Base-by-base conservation (phyloP, 192 early-diverging fungal species). In the Entophlyctis luteolus region DNA sequence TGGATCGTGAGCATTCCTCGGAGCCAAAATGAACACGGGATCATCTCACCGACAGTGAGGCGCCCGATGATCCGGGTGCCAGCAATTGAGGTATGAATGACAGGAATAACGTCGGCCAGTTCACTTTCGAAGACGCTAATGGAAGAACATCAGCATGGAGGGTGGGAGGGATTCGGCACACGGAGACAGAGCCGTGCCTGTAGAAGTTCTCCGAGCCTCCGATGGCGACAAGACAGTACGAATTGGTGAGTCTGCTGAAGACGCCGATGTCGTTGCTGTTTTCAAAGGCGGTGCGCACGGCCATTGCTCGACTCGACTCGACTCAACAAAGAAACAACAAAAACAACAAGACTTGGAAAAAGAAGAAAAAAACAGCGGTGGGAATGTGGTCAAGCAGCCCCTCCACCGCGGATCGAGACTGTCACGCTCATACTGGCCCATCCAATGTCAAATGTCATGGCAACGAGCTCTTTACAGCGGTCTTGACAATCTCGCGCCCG, bases 131-230 rank as follows among this genome's bases (percentile, higher is more conserved):
- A 98, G 47, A 93, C 90, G 79, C 91, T 93, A 31, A 6, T 32
- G 5, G n/a, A n/a, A n/a, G n/a, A n/a, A n/a, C n/a, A n/a, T n/a
- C 23, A 37, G 31, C 22, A 65, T 23, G 48, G 45, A 23, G 36
- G 16, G 62, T 74, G 22, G 56, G 57, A 20, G 38, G 3, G 42
- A 14, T 76, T 18, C 50, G 22, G 25, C 42, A 4, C 36, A 14
- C 18, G 14, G 34, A 62, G 12, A 14, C 37, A 29, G 28, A 45
- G 4, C 28, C 35, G 49, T 75, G 91, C 91, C 90, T 92, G 86
- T 99, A 99, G 84, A 99, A 99, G 89, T 98, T 99, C 74, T 98
- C 96, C 12, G 94, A 97, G 37, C 96, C 96, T 68, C 96, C 96
- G 48, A 97, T 84, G 31, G 95, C 93, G 34, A 98, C 94, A 63